Conservation (phyloP, 805 yeast genomes). For the Metschnikowia baotianmanensis region DNA sequence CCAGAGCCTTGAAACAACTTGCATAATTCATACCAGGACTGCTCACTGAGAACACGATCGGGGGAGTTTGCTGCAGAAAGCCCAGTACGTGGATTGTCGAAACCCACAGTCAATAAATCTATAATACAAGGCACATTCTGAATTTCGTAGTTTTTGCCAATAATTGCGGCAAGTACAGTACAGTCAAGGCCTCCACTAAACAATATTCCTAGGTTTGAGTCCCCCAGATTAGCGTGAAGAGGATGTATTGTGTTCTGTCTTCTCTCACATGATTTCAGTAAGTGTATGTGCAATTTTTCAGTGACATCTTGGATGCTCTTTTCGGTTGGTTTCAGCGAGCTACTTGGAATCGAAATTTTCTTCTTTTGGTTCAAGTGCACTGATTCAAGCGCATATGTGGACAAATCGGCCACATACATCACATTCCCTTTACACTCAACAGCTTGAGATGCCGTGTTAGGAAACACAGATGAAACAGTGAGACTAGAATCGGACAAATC, state of each 20-base stretch:
- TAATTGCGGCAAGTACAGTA: slow-evolving; percentile 66
- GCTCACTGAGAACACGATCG: slow-evolving; percentile 72
- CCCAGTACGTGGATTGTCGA: slow-evolving; percentile 81
- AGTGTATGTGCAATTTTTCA: slow-evolving; percentile 18
- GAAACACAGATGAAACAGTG: slow-evolving; percentile 36
- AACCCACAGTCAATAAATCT: slow-evolving; percentile 89
- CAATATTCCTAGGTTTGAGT: slow-evolving; percentile 46
- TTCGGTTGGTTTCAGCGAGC: too few species aligned
- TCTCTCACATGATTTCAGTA: slow-evolving; percentile 42
- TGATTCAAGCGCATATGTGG: not conserved
- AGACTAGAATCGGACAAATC: slow-evolving; percentile 30
- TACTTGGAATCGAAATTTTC: too few species aligned
- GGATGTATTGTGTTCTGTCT: slow-evolving; percentile 66
- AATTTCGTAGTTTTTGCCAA: slow-evolving; percentile 16
- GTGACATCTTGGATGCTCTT: too few species aligned
- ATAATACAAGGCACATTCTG: slow-evolving; percentile 28
- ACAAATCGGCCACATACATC: slow-evolving; percentile 44
- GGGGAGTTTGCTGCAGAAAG: slow-evolving; percentile 67
- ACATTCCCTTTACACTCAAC: slow-evolving; percentile 56
- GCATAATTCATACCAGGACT: slow-evolving; percentile 56
- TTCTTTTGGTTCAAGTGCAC: not conserved
- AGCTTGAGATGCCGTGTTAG: slow-evolving; percentile 24
- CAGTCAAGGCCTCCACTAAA: slow-evolving; percentile 98
- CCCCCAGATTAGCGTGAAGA: slow-evolving; percentile 29
- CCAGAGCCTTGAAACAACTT: slow-evolving; percentile 34